These are phyloP conservation scores for Tetracladium setigerum DNA, from an alignment of 495 filamentous ascomycete genomes.

Conservation along the genomic window DNA sequence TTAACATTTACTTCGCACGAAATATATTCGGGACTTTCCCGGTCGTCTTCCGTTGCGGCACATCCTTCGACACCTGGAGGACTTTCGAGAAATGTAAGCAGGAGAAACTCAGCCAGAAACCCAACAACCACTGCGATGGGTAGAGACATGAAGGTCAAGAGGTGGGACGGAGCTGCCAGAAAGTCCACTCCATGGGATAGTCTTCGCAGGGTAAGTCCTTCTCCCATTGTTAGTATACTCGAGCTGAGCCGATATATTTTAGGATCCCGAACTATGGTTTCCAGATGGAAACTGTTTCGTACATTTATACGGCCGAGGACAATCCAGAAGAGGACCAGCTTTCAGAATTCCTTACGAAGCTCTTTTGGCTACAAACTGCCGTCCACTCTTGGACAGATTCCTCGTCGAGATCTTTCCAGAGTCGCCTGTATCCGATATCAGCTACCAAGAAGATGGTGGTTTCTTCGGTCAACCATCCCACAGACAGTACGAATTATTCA, in stretches of 20 bases:
- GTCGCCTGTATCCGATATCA: constrained; percentile 5
- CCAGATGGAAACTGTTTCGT: constrained; percentile 54
- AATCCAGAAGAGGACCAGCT: constrained; percentile 51
- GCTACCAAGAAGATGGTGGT: constrained; percentile 1
- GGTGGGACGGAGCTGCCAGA: constrained; percentile 50
- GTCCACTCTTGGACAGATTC: constrained; percentile 30
- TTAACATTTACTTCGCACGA: no score
- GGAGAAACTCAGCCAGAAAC: background rate
- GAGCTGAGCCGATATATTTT: background rate
- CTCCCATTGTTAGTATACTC: background rate
- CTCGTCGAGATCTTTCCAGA: constrained; percentile 37
- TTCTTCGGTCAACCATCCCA: constrained; percentile 13
- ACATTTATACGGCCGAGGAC: constrained; percentile 50
- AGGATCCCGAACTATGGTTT: constrained; percentile 60
- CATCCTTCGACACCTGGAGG: no score
- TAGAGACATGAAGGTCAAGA: constrained; percentile 26
- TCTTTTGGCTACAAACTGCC: constrained; percentile 37
- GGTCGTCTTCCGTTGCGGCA: no score
- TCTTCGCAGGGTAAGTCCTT: constrained; percentile 38
- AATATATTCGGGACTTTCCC: no score
- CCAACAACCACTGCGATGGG: constrained; percentile 10
- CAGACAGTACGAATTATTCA: constrained; percentile 48
- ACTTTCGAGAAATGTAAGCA: no score
- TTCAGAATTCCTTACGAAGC: constrained; percentile 49
- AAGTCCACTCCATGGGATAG: constrained; percentile 43